Conservation (phyloP, 2,329 filamentous ascomycete genomes). For the Escovopsis weberi region DNA sequence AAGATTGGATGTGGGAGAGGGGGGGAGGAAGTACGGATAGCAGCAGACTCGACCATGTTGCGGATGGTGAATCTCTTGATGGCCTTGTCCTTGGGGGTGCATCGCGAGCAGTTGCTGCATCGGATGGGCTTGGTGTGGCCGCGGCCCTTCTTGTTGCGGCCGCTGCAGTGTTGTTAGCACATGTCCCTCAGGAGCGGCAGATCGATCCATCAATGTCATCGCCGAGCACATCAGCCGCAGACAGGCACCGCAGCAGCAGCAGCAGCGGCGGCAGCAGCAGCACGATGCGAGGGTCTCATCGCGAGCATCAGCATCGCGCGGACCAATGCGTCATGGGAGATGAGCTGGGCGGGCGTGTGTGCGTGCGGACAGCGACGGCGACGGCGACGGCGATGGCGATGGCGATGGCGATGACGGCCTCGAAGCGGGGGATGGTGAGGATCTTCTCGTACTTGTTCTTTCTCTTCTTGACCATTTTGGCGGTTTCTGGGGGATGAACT, state of each 20-base stretch:
- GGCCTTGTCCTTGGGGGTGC: conserved; percentile 98
- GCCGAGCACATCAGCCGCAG: neutral
- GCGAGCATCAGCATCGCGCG: neutral
- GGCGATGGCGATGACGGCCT: conserved; percentile 2
- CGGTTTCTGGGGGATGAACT: conserved; percentile 33
- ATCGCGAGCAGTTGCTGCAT: conserved; percentile 60
- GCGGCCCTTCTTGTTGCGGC: conserved; percentile 99
- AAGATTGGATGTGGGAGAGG: neutral
- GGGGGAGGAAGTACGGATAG: conserved; percentile 72
- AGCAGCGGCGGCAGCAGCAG: too few species aligned
- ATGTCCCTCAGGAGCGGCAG: neutral
- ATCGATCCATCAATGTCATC: conserved; percentile 7
- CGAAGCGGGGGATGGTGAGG: conserved; percentile 1
- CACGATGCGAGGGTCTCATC: neutral
- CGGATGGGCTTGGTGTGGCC: conserved; percentile 99
- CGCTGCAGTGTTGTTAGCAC: conserved; percentile 38
- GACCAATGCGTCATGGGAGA: neutral
- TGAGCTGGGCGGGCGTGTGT: neutral
- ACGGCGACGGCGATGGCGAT: neutral
- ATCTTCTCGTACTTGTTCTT: conserved; percentile 44
- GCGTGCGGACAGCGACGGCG: neutral
- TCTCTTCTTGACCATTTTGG: conserved; percentile 60
- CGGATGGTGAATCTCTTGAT: conserved; percentile 99
- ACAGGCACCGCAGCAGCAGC: neutral
- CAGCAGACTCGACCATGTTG: conserved; percentile 99